A percentile compares a stretch with the other conserved stretches of the same genome.
phyloP scores from a whole-genome alignment of 257 asterid species.

The Nicotiana noctiflora region DNA sequence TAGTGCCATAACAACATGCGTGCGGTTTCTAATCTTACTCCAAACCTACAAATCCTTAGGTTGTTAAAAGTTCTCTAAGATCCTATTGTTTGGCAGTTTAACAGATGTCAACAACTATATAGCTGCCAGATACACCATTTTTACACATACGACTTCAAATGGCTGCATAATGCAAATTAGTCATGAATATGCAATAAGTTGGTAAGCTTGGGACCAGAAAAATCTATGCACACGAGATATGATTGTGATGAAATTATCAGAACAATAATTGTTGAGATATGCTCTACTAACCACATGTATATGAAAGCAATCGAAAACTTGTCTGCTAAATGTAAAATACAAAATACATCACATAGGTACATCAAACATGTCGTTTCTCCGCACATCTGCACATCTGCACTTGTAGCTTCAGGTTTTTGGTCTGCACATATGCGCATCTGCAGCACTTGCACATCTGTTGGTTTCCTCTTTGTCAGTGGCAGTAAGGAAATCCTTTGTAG shows the following conservation, averaged over 20 bases:
- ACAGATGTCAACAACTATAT: not conserved
- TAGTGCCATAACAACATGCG: not conserved
- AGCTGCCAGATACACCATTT: too few relatives aligned
- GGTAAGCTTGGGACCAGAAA: not conserved
- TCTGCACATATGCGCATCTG: too few relatives aligned
- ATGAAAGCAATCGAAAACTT: constrained; percentile 22
- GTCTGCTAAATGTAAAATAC: constrained; percentile 26
- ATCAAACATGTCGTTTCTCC: constrained; percentile 23
- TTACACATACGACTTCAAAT: too few relatives aligned
- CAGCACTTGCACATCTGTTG: too few relatives aligned
- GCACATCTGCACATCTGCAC: too few relatives aligned
- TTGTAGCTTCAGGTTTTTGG: too few relatives aligned
- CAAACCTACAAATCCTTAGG: not conserved
- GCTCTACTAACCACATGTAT: not conserved
- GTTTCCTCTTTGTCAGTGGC: too few relatives aligned
- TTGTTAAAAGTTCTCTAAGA: not conserved
- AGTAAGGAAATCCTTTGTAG: too few relatives aligned
- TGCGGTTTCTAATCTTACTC: not conserved
- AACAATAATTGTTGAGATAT: not conserved
- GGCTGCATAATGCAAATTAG: not conserved
- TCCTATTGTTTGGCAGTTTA: not conserved
- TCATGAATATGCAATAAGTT: not conserved
- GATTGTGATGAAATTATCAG: not conserved
- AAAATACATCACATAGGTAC: constrained; percentile 25
- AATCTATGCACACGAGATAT: not conserved